These are phyloP conservation scores for Halocafeteria seosinensis DNA, from an alignment of 108 stramenopile genomes.

Conservation along the genomic window DNA sequence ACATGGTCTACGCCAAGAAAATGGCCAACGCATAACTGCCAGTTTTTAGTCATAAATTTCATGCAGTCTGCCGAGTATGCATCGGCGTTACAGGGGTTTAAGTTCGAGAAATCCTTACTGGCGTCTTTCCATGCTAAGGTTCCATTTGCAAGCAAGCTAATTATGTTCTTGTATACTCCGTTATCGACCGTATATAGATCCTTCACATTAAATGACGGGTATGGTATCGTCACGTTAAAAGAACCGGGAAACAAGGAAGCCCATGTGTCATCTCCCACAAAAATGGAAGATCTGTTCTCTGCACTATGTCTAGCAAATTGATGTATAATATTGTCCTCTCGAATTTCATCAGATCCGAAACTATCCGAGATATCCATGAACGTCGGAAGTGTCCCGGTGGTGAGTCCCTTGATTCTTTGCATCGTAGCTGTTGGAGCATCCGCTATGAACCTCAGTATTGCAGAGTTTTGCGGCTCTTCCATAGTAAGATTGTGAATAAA, in stretches of 20 bases:
- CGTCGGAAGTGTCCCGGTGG: slow-evolving; percentile 83
- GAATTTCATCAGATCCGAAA: slow-evolving; percentile 26
- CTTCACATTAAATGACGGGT: slow-evolving; percentile 83
- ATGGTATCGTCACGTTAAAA: slow-evolving; percentile 62
- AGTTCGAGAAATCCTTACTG: background rate
- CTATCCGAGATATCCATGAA: slow-evolving; percentile 57
- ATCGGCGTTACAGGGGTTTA: background rate
- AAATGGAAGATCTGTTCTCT: too few species aligned
- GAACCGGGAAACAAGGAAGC: slow-evolving; percentile 65
- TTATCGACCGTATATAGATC: slow-evolving; percentile 92
- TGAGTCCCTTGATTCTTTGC: slow-evolving; percentile 86
- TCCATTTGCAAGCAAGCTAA: background rate
- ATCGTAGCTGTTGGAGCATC: slow-evolving; percentile 97
- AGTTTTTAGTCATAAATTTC: background rate
- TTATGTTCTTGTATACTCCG: slow-evolving; percentile 33
- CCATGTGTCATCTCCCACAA: too few species aligned
- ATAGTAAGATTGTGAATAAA: too few species aligned
- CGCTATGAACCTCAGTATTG: slow-evolving; percentile 62
- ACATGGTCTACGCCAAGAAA: slow-evolving; percentile 90
- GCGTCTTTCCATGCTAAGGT: background rate
- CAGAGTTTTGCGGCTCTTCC: too few species aligned
- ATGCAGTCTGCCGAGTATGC: background rate
- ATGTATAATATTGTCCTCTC: slow-evolving; percentile 35
- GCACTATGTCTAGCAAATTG: too few species aligned
- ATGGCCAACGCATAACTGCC: slow-evolving; percentile 58